Evolutionary conservation across 2,329 filamentous ascomycete species (phyloP), one percentile per base, ranked within the genome.

Genomic region (Exophiala alcalophila): DNA sequence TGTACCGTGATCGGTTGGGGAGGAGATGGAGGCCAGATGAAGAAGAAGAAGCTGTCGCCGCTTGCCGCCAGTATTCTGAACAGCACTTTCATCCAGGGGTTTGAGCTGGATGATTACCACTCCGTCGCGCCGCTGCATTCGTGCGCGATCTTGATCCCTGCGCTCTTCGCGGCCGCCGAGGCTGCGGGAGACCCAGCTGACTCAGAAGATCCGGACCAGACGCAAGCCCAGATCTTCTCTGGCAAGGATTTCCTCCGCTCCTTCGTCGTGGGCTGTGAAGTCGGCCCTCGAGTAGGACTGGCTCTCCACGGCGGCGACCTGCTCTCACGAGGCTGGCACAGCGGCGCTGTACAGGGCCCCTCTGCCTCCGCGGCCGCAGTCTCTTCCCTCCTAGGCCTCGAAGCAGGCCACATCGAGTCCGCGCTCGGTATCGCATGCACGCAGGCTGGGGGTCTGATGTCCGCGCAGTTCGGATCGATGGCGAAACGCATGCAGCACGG

Each of bases 401-500:
- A 49, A 0, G 47, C 60, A 1, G 52, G 49, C 5, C 23, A 53
- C 3, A 59, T 62, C 5, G 65, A 69, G 44, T 56, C 59, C 2
- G 63, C 65, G 0, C 45, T 70, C 9, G 65, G 67, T 6, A 68
- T 65, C 6, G 66, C 65, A 2, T 67, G 61, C 40, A 68, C 63
- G 0, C 65, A 70, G 44, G 61, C 62, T 3, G 55, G 64, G 28
- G 65, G 64, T 2, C 51, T 68, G 4, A 70, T 70, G 65, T 60
- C 62, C 2, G 68, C 66, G 3, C 64, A 70, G 45, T 71, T 63
- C 41, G 69, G 65, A 30, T 62, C 62, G n/a, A 62, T 65, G 44
- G 61, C 65, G 1, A 73, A 72, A 53, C 62, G 67, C 2, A 67
- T 71, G 62, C 68, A 72, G 49, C 69, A 72, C 44, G 68, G 62